A percentile compares a stretch with the other conserved stretches of the same genome.
Conservation (phyloP, 345 rosid genomes). For the Laguncularia racemosa region DNA sequence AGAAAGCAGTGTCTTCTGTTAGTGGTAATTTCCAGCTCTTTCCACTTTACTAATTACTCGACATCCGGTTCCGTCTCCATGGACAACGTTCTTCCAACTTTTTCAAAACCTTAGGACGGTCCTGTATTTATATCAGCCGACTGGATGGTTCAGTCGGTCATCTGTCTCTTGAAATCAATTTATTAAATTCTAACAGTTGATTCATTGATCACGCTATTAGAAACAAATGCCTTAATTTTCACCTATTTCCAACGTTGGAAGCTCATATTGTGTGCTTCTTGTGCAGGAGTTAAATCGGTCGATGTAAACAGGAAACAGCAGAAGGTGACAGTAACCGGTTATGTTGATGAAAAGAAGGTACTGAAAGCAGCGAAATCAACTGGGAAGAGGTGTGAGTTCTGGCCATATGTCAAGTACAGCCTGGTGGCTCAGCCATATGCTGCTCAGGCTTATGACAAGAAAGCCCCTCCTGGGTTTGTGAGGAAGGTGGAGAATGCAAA, state of each 20-base stretch:
- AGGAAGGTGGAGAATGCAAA: conserved; percentile 50
- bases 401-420: conserved; percentile 93
- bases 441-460: conserved; percentile 80
- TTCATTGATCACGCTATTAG: no score
- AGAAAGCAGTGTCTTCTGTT: conserved; percentile 73
- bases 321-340: conserved; percentile 83
- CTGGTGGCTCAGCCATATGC: conserved; percentile 83
- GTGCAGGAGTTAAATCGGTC: conserved; percentile 72
- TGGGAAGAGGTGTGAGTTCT: conserved; percentile 89
- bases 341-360: conserved; percentile 69
- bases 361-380: conserved; percentile 82
- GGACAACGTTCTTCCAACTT: no score
- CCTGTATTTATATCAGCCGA: no score
- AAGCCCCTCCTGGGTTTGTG: conserved; percentile 90
- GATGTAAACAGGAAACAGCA: conserved; percentile 87
- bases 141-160: no score
- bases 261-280: not conserved
- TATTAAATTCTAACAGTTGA: no score
- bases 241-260: not conserved
- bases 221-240: no score
- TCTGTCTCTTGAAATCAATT: no score
- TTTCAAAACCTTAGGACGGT: no score
- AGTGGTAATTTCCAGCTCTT: conserved; percentile 38
- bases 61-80: no score
- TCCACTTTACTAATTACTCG: not conserved